A percentile compares a stretch with the other conserved stretches of the same genome.
phyloP scores from a whole-genome alignment of 768 basidiomycete species.

The Agaricus blazei region DNA sequence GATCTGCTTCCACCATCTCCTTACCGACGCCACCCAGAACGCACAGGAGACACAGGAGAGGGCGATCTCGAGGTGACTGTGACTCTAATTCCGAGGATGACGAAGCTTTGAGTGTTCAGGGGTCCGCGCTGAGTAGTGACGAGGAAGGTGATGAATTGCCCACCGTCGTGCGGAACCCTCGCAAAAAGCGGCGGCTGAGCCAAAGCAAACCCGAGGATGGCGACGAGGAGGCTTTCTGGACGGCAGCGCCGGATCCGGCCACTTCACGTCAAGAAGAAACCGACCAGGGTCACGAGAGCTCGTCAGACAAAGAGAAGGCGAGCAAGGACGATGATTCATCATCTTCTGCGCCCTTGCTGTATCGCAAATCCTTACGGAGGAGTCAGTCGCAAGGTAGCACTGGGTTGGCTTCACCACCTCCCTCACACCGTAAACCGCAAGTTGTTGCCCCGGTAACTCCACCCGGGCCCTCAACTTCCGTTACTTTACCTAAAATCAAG shows the following conservation, averaged over 20 bases:
- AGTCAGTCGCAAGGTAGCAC: conserved; percentile 14
- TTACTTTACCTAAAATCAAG: conserved; percentile 12
- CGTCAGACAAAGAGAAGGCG: conserved; percentile 11
- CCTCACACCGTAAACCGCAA: conserved; percentile 45
- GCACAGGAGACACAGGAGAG: conserved; percentile 42
- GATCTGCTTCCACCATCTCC: conserved; percentile 59
- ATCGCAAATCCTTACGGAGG: conserved; percentile 23
- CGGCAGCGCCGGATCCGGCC: conserved; percentile 26
- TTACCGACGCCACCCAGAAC: conserved; percentile 67
- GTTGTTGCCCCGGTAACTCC: background rate
- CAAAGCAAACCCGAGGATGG: conserved; percentile 25
- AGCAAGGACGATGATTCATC: conserved; percentile 4
- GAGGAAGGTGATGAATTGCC: conserved; percentile 24
- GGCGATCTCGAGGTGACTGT: conserved; percentile 35
- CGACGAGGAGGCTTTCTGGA: conserved; percentile 52
- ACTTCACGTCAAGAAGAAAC: conserved; percentile 13
- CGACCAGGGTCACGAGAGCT: conserved; percentile 8
- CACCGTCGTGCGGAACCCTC: conserved; percentile 16
- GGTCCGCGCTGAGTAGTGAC: conserved; percentile 20
- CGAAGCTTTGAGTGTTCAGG: conserved; percentile 11
- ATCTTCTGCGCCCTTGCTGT: conserved; percentile 27
- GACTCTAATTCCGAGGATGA: conserved; percentile 42
- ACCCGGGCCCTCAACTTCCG: conserved; percentile 6
- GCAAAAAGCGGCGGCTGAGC: conserved; percentile 37
- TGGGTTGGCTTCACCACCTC: conserved; percentile 61